Percentiles rank a stretch among this genome's conserved stretches.
phyloP scores from a whole-genome alignment of 495 filamentous ascomycete genomes.

The Filosporella fistucella region DNA sequence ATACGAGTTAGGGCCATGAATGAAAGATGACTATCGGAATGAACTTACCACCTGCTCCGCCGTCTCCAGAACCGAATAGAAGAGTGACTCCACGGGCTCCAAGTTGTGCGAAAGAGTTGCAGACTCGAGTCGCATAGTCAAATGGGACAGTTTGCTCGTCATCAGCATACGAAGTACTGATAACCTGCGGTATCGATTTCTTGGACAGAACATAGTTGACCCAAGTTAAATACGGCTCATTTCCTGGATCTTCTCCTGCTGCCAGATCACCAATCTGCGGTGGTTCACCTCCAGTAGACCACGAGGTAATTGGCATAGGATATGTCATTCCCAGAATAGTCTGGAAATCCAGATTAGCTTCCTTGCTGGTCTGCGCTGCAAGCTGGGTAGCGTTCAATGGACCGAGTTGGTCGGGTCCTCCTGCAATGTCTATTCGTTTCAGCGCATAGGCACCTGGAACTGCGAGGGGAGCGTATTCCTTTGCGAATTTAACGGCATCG shows the following conservation, averaged over 20 bases:
- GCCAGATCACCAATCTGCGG: constrained; percentile 50
- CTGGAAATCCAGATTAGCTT: constrained; percentile 71
- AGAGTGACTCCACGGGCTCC: constrained; percentile 68
- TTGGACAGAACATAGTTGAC: constrained; percentile 65
- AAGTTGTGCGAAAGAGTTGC: constrained; percentile 67
- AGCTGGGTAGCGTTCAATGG: constrained; percentile 18
- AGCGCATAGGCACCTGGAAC: constrained; percentile 48
- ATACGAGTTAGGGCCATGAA: too few relatives aligned
- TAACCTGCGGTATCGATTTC: constrained; percentile 61
- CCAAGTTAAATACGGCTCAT: constrained; percentile 81
- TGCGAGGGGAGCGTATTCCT: constrained; percentile 41
- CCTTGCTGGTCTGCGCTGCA: constrained; percentile 30
- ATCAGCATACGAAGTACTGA: constrained; percentile 76
- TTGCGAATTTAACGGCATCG: constrained; percentile 51
- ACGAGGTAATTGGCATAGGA: constrained; percentile 54
- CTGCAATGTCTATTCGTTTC: constrained; percentile 55
- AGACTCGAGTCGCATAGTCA: constrained; percentile 59
- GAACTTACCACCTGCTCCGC: constrained; percentile 54
- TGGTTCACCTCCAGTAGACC: constrained; percentile 61
- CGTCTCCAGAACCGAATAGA: constrained; percentile 70
- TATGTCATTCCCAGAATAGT: constrained; percentile 60
- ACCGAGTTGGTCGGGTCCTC: constrained; percentile 47
- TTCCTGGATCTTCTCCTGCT: constrained; percentile 33
- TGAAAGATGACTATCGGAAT: too few relatives aligned
- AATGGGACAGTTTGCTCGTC: constrained; percentile 60